Conservation (phyloP, 2,329 filamentous ascomycete species). For the Fusarium sp. region DNA sequence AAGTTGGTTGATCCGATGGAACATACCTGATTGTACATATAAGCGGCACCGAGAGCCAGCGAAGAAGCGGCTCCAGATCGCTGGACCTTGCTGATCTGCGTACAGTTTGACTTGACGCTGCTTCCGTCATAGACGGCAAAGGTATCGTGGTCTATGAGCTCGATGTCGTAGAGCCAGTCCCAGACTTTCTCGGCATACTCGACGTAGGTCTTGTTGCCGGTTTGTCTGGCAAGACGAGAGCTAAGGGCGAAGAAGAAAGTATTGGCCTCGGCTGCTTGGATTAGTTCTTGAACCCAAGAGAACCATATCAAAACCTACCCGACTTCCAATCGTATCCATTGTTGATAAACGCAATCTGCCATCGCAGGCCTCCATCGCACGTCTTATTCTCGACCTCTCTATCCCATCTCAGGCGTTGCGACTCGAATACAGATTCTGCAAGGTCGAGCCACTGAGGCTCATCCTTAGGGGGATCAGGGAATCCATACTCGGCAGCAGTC, state of each 20-base stretch:
- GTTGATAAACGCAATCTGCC: slow-evolving; percentile 81
- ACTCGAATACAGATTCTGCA: slow-evolving; percentile 67
- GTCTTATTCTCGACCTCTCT: slow-evolving; percentile 68
- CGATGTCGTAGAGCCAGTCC: slow-evolving; percentile 67
- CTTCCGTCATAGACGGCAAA: slow-evolving; percentile 75
- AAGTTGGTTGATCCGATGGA: neutral
- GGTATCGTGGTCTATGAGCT: slow-evolving; percentile 68
- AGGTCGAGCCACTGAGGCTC: slow-evolving; percentile 72
- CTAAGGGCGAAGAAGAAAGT: slow-evolving; percentile 73
- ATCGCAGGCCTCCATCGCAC: slow-evolving; percentile 74
- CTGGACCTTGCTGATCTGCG: slow-evolving; percentile 67
- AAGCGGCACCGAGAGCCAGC: slow-evolving; percentile 71
- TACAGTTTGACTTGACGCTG: slow-evolving; percentile 68
- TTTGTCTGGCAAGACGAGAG: slow-evolving; percentile 78
- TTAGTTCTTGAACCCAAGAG: rapidly evolving
- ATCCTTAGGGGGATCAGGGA: slow-evolving; percentile 65
- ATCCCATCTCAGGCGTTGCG: slow-evolving; percentile 59
- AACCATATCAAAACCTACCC: slow-evolving; percentile 48
- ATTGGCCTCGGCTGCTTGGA: slow-evolving; percentile 63
- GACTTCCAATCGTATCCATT: slow-evolving; percentile 83
- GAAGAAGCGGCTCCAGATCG: slow-evolving; percentile 75
- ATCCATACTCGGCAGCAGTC: slow-evolving; percentile 73
- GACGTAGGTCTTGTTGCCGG: slow-evolving; percentile 72
- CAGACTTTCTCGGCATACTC: slow-evolving; percentile 71
- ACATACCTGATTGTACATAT: slow-evolving; percentile 74